Conservation (phyloP, 352 stramenopile species). For the Phytophthora pini region DNA sequence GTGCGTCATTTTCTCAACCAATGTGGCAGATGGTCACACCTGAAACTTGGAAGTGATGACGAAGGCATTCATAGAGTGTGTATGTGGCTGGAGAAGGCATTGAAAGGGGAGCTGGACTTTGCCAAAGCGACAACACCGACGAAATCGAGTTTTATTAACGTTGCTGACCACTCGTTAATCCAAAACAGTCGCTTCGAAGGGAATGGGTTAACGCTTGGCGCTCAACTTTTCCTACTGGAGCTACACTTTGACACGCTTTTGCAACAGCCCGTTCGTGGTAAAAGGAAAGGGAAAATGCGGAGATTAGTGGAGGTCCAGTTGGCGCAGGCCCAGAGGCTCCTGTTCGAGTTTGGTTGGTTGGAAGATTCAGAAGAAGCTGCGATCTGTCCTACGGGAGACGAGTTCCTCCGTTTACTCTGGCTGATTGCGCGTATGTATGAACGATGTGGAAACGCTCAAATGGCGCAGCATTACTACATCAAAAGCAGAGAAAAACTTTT, state of each 20-base stretch:
- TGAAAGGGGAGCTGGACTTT: conserved; percentile 44
- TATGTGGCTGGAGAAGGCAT: conserved; percentile 63
- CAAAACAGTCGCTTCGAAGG: conserved; percentile 34
- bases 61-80: conserved; percentile 54
- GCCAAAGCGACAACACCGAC: conserved; percentile 6
- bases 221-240: conserved; percentile 69
- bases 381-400: conserved; percentile 1
- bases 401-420: conserved; percentile 63
- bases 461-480: conserved; percentile 60
- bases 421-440: conserved; percentile 60
- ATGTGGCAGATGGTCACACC: conserved; percentile 61
- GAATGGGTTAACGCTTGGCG: conserved; percentile 41
- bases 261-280: conserved; percentile 30
- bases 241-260: conserved; percentile 59
- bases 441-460: conserved; percentile 42
- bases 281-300: conserved; percentile 32
- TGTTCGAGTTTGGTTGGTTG: conserved; percentile 54
- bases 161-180: conserved; percentile 28
- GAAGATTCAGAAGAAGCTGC: conserved; percentile 33
- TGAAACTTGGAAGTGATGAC: conserved; percentile 38
- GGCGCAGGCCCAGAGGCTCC: conserved; percentile 39
- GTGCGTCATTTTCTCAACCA: conserved; percentile 60
- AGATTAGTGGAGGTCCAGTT: conserved; percentile 36
- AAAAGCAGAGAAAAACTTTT: conserved; percentile 56
- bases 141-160: conserved; percentile 15